These are phyloP conservation scores for Citrus medica DNA, from an alignment of 345 rosid species.

Conservation along the genomic window DNA sequence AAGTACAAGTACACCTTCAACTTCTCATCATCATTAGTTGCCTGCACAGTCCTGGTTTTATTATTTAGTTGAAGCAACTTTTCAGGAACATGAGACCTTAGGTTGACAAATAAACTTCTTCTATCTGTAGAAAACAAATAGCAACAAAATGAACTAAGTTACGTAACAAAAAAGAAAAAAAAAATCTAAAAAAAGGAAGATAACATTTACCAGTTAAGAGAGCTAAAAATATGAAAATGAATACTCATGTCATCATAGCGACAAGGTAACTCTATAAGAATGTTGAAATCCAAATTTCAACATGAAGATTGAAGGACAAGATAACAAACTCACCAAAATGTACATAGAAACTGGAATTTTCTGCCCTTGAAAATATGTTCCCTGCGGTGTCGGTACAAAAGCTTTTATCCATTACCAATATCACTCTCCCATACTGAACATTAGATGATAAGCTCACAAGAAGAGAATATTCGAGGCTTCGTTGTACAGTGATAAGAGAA, in stretches of 20 bases:
- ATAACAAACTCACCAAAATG: conserved; percentile 61
- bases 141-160: conserved; percentile 17
- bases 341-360: conserved; percentile 63
- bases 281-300: background rate
- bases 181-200: background rate
- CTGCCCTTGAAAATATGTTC: conserved; percentile 59
- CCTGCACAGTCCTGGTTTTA: conserved; percentile 69
- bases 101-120: conserved; percentile 59
- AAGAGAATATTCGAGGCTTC: conserved; percentile 61
- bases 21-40: conserved; percentile 60
- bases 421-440: conserved; percentile 56
- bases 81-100: conserved; percentile 71
- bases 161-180: background rate
- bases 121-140: conserved; percentile 48
- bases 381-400: conserved; percentile 80
- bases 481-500: conserved; percentile 49
- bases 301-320: background rate
- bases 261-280: background rate
- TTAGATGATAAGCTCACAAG: conserved; percentile 56
- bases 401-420: conserved; percentile 65
- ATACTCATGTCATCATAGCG: background rate
- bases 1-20: conserved; percentile 75
- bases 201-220: background rate
- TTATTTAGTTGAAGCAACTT: conserved; percentile 56
- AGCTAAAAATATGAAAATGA: background rate